These are phyloP conservation scores for Gonapodya sp. DNA, from an alignment of 192 early-diverging fungal species.

Conservation along the genomic window DNA sequence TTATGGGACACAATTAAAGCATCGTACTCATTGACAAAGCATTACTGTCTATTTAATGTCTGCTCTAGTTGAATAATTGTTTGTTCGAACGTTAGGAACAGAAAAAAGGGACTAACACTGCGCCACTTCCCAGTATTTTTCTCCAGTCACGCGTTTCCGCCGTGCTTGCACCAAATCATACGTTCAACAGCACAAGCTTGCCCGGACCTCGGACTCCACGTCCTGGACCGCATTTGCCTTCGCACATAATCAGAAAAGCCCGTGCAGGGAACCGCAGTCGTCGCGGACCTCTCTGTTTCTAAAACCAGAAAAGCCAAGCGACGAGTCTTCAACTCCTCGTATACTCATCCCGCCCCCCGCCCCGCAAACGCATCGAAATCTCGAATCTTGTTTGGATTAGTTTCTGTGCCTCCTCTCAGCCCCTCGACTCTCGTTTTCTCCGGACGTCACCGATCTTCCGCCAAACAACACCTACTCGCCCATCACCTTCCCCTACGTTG, in stretches of 20 bases:
- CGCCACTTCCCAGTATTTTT: background rate
- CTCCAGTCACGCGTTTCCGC: background rate
- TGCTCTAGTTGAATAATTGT: no score
- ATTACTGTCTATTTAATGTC: no score
- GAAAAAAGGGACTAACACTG: no score
- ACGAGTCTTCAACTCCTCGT: background rate
- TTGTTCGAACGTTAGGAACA: no score
- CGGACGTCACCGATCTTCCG: background rate
- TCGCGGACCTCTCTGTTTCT: background rate
- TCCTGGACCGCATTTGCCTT: background rate
- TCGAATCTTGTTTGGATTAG: background rate
- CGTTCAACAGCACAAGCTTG: background rate
- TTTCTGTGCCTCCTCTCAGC: background rate
- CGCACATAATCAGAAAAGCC: constrained; percentile 4
- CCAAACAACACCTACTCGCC: background rate
- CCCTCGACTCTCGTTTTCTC: background rate
- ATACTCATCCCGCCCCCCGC: background rate
- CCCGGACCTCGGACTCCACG: background rate
- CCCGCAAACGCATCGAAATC: background rate
- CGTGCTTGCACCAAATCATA: background rate
- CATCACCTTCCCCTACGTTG: background rate
- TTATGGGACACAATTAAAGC: background rate
- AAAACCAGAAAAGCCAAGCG: constrained; percentile 1
- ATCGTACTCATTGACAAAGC: no score
- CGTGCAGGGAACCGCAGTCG: constrained; percentile 1